These are phyloP conservation scores for Magnolia changhungtana DNA, from an alignment of 164 flowering plant genomes.

Conservation along the genomic window DNA sequence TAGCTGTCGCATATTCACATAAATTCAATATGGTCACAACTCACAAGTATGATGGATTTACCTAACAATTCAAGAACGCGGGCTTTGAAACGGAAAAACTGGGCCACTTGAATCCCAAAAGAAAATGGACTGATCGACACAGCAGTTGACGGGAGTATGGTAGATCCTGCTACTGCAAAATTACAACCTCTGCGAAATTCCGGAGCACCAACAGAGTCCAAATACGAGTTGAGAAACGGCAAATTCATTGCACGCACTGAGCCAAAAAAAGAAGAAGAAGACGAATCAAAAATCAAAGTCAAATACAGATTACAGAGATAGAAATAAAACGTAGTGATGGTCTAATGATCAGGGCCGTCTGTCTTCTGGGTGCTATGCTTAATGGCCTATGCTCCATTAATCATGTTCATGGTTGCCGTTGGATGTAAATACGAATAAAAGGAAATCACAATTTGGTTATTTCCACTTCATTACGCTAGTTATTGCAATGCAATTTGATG, in stretches of 20 bases:
- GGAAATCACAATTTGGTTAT: too few relatives aligned
- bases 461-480: too few relatives aligned
- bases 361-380: too few relatives aligned
- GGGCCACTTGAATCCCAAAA: conserved; percentile 74
- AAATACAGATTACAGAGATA: neutral
- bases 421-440: too few relatives aligned
- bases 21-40: too few relatives aligned
- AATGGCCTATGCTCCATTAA: too few relatives aligned
- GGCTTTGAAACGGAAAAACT: conserved; percentile 70
- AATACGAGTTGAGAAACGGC: conserved; percentile 74
- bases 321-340: too few relatives aligned
- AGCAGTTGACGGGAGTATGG: conserved; percentile 68
- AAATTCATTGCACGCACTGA: conserved; percentile 74
- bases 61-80: conserved; percentile 57
- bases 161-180: conserved; percentile 88
- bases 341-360: too few relatives aligned
- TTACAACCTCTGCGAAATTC: conserved; percentile 72
- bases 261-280: neutral
- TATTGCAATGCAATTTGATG: too few relatives aligned
- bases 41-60: conserved; percentile 10
- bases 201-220: conserved; percentile 77
- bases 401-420: too few relatives aligned
- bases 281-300: neutral
- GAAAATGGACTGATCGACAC: conserved; percentile 79
- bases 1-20: too few relatives aligned